Evolutionary conservation across 2,329 filamentous ascomycete genomes (phyloP), one percentile per base, ranked within the genome.

Genomic region (Amauroascus niger): DNA sequence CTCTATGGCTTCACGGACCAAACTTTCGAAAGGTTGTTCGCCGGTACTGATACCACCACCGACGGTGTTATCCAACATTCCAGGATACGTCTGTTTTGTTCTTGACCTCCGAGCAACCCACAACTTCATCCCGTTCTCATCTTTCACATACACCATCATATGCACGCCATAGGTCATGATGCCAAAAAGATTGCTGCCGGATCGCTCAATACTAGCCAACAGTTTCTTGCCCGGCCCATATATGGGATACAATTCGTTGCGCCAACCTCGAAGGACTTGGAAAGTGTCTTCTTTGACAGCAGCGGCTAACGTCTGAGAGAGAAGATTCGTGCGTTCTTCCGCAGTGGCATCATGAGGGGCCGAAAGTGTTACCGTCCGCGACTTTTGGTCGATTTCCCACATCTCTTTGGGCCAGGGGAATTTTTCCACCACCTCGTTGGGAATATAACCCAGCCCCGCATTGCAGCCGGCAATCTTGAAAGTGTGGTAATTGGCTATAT

Each of bases 11-110:
- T 98, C 93, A 52, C 91, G 81, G 18, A 96, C 78, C 50, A 95
- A 73, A 66, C 86, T 88, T 65, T 91, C 88, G 47, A 89, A 84
- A 0, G 87, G 86, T 20, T 77, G 77, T 67, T 96, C 90, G 13
- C 84, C 86, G 0, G 87, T 87, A 67, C 85, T 83, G 60, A 97
- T 83, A 0, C 88, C 87, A 2, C 87, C 87, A 0, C 90, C 93
- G 6, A 95, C 93, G 1, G 89, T 89, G 68, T 97, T 98, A 69
- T 98, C 93, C 60, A 98, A 76, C 76, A 96, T 90, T n/a, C 86
- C 79, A 0, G 86, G 84, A 65, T 91, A 98, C 0, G 89, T 96
- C 60, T 87, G 81, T 74, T 97, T 98, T 55, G 75, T 79, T 49
- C 75, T 76, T 11, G 89, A 80, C 8, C 93, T 79, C 44, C 83